Conservation (phyloP, 345 rosid species). For the Laguncularia racemosa region DNA sequence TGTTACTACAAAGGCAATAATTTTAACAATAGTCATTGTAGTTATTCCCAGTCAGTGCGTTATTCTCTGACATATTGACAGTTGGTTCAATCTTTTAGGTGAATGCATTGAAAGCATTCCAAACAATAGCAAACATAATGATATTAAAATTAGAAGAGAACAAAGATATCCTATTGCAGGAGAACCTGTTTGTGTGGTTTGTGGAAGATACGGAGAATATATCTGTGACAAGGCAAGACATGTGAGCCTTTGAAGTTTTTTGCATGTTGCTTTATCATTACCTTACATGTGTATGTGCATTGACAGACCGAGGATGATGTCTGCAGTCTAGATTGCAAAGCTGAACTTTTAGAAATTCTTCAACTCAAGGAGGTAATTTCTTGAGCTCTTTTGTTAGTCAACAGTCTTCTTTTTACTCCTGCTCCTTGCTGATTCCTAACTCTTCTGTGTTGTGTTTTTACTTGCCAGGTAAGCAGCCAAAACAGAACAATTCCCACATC, state of each 20-base stretch:
- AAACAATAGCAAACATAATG: conserved; percentile 1
- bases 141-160: conserved; percentile 32
- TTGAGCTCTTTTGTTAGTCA: conserved; percentile 5
- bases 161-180: conserved; percentile 52
- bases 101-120: conserved; percentile 17
- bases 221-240: conserved; percentile 54
- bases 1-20: no score
- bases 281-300: conserved; percentile 8
- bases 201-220: conserved; percentile 72
- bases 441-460: conserved; percentile 3
- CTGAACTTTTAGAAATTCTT: conserved; percentile 38
- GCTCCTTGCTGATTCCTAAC: conserved; percentile 1
- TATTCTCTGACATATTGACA: not conserved
- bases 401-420: conserved; percentile 1
- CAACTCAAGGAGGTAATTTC: conserved; percentile 30
- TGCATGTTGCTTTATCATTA: conserved; percentile 3
- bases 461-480: conserved; percentile 26
- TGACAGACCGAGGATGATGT: conserved; percentile 67
- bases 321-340: conserved; percentile 73
- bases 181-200: conserved; percentile 58
- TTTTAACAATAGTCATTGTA: no score
- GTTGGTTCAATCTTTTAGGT: conserved; percentile 14
- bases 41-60: no score
- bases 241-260: conserved; percentile 2
- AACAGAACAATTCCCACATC: conserved; percentile 12